Evolutionary conservation across 805 yeast species (phyloP).

Genomic region (Metschnikowia borealis): DNA sequence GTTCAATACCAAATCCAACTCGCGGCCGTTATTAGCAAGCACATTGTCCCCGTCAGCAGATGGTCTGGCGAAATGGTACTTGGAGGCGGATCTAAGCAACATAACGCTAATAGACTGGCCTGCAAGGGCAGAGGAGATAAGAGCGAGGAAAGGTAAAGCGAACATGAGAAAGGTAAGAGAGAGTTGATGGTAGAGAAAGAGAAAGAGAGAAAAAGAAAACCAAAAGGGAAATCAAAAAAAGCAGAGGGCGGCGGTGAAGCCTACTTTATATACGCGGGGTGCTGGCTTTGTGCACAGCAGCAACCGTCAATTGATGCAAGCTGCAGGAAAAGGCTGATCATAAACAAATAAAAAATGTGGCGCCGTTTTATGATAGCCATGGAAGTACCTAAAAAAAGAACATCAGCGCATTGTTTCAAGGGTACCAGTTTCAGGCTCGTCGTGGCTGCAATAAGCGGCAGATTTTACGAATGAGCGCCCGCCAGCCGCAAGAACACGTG

Average conservation of each 20-base stretch:
- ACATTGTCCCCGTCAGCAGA: conserved; percentile 4
- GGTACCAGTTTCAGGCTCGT: too few relatives aligned
- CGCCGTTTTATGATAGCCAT: not conserved
- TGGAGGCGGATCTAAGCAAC: conserved; percentile 22
- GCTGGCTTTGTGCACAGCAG: not conserved
- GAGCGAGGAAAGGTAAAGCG: conserved; percentile 14
- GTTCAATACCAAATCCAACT: conserved; percentile 16
- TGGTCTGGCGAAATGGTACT: conserved; percentile 15
- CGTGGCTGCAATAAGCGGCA: too few relatives aligned
- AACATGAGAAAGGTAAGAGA: not conserved
- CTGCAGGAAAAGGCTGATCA: too few relatives aligned
- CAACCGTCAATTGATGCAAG: too few relatives aligned
- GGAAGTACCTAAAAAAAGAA: too few relatives aligned
- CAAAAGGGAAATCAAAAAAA: too few relatives aligned
- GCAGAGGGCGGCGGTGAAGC: too few relatives aligned
- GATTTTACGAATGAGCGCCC: too few relatives aligned
- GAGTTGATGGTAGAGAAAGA: not conserved
- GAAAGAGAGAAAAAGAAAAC: too few relatives aligned
- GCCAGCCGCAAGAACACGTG: too few relatives aligned
- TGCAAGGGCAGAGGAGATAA: conserved; percentile 21
- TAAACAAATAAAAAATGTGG: too few relatives aligned
- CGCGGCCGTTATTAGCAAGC: conserved; percentile 6
- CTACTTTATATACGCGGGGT: not conserved
- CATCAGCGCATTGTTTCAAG: too few relatives aligned
- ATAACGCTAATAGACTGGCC: conserved; percentile 17